Evolutionary conservation across 306 rosid species (phyloP), one percentile per base, ranked within the genome.

Genomic region (Cyamopsis tetragonoloba): DNA sequence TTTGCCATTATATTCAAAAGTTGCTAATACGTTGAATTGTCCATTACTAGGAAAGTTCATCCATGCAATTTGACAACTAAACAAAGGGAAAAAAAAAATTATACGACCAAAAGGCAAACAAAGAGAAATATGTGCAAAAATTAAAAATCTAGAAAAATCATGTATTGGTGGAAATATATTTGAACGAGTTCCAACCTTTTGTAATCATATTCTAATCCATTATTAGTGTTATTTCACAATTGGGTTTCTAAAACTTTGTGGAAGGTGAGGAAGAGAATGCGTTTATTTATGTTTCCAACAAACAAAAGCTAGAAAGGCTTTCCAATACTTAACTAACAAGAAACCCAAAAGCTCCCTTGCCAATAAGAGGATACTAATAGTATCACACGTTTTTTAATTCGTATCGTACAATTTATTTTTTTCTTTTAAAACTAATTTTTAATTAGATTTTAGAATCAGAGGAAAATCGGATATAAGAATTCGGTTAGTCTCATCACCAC

Each of bases 321-420:
- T 80, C 14, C 26, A 75, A 78, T 78, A 73, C 96, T 88, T 88
- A 86, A 78, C 73, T 19, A 54, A 69, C 80, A 86, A 88, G 88
- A 73, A 86, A 86, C 41, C 75, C 53, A 63, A 4, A 20, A 49
- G 15, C 35, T 26, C 17, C 18, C 42, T 66, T 66, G 41, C 35
- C 63, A 14, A 17, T n/a, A n/a, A 61, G 13, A 62, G 54, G 54
- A 34, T 32, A 18, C 5, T n/a, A n/a, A n/a, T n/a, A n/a, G n/a
- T n/a, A n/a, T n/a, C n/a, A n/a, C n/a, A n/a, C n/a, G n/a, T n/a
- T n/a, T n/a, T n/a, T n/a, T n/a, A n/a, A n/a, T n/a, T n/a, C n/a
- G n/a, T n/a, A n/a, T n/a, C n/a, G n/a, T n/a, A n/a, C n/a, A n/a
- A n/a, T n/a, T n/a, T n/a, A n/a, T n/a, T n/a, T n/a, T n/a, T n/a